Conservation (phyloP, 2,329 filamentous ascomycete species). For the Aspergillus brunneoviolaceus region DNA sequence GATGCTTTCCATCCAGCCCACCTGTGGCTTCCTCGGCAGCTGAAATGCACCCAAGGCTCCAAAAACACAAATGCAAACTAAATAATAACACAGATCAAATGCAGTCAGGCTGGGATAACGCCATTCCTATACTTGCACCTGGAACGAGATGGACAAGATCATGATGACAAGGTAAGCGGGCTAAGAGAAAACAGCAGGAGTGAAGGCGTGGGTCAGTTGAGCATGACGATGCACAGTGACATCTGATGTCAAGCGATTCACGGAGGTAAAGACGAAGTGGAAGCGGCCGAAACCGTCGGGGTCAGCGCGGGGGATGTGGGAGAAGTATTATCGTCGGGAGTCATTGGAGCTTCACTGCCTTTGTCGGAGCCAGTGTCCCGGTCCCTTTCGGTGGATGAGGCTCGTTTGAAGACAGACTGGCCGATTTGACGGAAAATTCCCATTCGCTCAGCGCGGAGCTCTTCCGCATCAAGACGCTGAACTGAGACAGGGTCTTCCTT, state of each 20-base stretch:
- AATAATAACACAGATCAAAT: constrained; percentile 15
- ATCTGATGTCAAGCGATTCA: neutral
- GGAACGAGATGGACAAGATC: constrained; percentile 9
- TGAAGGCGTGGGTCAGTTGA: neutral
- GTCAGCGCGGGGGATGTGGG: constrained; percentile 33
- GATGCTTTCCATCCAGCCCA: constrained; percentile 14
- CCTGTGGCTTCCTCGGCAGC: constrained; percentile 13
- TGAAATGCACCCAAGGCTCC: constrained; percentile 13
- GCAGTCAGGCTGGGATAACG: constrained; percentile 16
- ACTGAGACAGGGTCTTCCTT: constrained; percentile 55
- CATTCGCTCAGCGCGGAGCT: constrained; percentile 41
- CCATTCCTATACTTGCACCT: constrained; percentile 23
- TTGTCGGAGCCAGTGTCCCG: constrained; percentile 30
- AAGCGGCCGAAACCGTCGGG: constrained; percentile 37
- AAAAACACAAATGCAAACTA: constrained; percentile 9
- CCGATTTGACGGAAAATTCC: constrained; percentile 45
- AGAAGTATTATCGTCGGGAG: constrained; percentile 33
- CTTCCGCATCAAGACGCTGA: constrained; percentile 38
- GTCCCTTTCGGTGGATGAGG: constrained; percentile 42
- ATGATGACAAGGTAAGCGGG: constrained; percentile 1
- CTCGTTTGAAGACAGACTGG: constrained; percentile 47
- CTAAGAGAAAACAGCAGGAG: neutral
- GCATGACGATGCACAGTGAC: neutral
- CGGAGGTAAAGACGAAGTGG: constrained; percentile 33
- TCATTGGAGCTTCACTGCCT: constrained; percentile 28